phyloP scores from a whole-genome alignment of 805 yeast species.

The Lipomyces mesembrius region DNA sequence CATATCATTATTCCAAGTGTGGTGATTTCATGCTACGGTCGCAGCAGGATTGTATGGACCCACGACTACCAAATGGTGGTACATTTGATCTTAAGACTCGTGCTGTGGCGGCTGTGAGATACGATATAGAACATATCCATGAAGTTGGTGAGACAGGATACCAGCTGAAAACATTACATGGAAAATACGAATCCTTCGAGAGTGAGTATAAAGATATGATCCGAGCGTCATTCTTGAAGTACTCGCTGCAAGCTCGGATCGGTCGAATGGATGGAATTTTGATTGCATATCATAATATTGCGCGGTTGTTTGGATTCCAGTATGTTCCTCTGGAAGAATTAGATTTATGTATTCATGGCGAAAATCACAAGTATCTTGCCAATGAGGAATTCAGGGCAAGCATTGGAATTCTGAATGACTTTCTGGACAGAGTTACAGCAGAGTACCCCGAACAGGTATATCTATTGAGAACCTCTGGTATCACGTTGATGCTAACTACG shows the following conservation, averaged over 20 bases:
- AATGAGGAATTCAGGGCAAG: slow-evolving; percentile 70
- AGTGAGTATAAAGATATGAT: slow-evolving; percentile 78
- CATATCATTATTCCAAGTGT: slow-evolving; percentile 75
- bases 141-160: slow-evolving; percentile 65
- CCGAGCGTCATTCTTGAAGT: slow-evolving; percentile 77
- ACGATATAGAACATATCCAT: slow-evolving; percentile 69
- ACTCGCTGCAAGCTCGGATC: slow-evolving; percentile 86
- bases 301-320: slow-evolving; percentile 84
- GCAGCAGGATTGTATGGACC: slow-evolving; percentile 83
- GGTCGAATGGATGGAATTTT: slow-evolving; percentile 98
- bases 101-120: slow-evolving; percentile 84
- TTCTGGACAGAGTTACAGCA: slow-evolving; percentile 50
- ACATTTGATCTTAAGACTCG: slow-evolving; percentile 90
- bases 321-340: slow-evolving; percentile 76
- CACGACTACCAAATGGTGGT: slow-evolving; percentile 83
- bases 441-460: slow-evolving; percentile 42
- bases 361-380: slow-evolving; percentile 55
- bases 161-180: slow-evolving; percentile 63
- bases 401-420: slow-evolving; percentile 55
- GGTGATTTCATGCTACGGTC: slow-evolving; percentile 82
- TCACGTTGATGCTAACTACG: neutral
- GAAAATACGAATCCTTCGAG: slow-evolving; percentile 78
- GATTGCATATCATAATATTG: slow-evolving; percentile 85
- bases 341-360: slow-evolving; percentile 64
- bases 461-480: neutral